Base-by-base conservation (phyloP, 2,329 filamentous ascomycete genomes). In the Neofusicoccum sp. region DNA sequence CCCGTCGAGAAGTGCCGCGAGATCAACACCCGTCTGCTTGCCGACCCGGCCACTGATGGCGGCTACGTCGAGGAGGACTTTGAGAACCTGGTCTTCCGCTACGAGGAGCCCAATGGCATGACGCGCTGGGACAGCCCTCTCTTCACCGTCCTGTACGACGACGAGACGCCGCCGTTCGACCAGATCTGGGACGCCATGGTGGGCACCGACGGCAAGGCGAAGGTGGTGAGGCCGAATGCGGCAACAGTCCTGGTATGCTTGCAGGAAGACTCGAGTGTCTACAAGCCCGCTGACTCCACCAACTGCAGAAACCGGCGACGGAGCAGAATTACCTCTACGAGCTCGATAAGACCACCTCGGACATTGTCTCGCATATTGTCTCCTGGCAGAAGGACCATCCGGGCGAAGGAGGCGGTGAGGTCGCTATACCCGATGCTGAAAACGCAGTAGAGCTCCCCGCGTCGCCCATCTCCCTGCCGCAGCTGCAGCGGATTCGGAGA, bases 41-140 rank as follows among this genome's bases (percentile, higher is more conserved):
- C 72, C 39, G 74, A 74, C 61, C 64, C 71, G 54, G 68, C 74
- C 28, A 67, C 70, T 68, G 74, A 75, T n/a, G 75, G 73, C 1
- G 82, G 77, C 2, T 88, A 88, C 68, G 79, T 80, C 0, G 71
- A 82, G 4, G 83, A 84, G 14, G 89, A 91, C 72, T 92, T 91
- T 82, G 89, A 93, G 67, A 92, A 93, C 69, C 82, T 93, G 9
- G 86, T 92, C 37, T 94, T 92, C 73, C 83, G 91, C 61, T 93
- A 93, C 73, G 91, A 96, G 76, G 91, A 96, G 77, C 91, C 92
- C 12, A 95, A 94, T 73, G 86, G 88, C 28, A 93, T 94, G 90
- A 89, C 85, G 2, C 81, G 91, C 47, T 96, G 92, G 92, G 91
- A 96, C 74, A 90, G 88, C 61, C 91, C 92, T 1, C 82, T 95